phyloP scores from a whole-genome alignment of 2,329 filamentous ascomycete genomes.

The Fusarium pilosicola region DNA sequence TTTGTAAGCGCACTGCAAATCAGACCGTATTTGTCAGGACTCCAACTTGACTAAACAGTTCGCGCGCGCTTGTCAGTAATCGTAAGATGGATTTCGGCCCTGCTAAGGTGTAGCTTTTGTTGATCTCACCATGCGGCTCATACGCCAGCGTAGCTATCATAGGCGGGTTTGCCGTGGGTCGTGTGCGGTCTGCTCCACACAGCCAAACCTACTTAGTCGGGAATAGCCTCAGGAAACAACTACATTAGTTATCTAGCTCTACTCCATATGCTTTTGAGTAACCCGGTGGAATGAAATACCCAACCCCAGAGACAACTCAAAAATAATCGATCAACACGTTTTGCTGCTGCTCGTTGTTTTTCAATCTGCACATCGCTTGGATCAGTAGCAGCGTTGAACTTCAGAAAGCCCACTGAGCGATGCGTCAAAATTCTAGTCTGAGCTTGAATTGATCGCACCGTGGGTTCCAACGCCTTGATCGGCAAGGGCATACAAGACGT shows the following conservation, averaged over 20 bases:
- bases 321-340: not conserved
- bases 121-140: not conserved
- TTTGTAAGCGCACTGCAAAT: not conserved
- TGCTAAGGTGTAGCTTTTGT: not conserved
- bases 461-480: too few species aligned
- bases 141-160: not conserved
- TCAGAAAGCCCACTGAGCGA: too few species aligned
- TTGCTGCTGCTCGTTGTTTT: not conserved
- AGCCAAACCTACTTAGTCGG: not conserved
- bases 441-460: too few species aligned
- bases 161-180: not conserved
- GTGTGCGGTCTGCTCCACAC: not conserved
- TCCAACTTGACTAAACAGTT: not conserved
- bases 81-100: not conserved
- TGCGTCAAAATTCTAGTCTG: rapidly evolving
- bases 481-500: too few species aligned
- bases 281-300: not conserved
- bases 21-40: not conserved
- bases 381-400: too few species aligned
- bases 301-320: not conserved
- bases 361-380: too few species aligned
- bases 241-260: too few species aligned
- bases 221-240: not conserved
- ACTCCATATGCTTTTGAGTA: not conserved
- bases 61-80: not conserved